These are phyloP conservation scores for Coemansia sp. DNA, from an alignment of 192 early-diverging fungal species.

Conservation along the genomic window DNA sequence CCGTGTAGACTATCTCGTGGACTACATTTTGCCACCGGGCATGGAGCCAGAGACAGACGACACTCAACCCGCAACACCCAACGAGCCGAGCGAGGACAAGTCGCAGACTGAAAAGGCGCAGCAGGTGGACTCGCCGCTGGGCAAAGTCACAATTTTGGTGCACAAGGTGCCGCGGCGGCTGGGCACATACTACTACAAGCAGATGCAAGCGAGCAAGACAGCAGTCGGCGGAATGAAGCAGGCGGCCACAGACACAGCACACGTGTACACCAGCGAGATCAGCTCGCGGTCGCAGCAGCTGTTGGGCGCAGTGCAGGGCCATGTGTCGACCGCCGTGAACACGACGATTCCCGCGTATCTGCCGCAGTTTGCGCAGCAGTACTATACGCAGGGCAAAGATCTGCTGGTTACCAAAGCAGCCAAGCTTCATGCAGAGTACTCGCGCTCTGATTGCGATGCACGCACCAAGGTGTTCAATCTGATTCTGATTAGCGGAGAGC, in stretches of 20 bases:
- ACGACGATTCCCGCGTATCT: constrained; percentile 43
- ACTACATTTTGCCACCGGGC: constrained; percentile 54
- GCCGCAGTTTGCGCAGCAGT: constrained; percentile 47
- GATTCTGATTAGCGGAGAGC: constrained; percentile 52
- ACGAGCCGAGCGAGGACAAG: constrained; percentile 1
- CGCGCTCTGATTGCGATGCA: constrained; percentile 40
- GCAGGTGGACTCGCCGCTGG: constrained; percentile 29
- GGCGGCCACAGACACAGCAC: constrained; percentile 44
- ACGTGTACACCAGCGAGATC: constrained; percentile 43
- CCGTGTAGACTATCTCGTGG: constrained; percentile 59
- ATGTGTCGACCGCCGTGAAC: constrained; percentile 34
- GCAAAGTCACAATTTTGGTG: constrained; percentile 48
- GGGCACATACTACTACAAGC: constrained; percentile 38
- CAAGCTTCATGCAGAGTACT: constrained; percentile 54
- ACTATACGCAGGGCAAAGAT: constrained; percentile 51
- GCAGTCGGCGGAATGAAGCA: constrained; percentile 37
- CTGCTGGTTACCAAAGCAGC: constrained; percentile 42
- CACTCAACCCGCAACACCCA: not conserved
- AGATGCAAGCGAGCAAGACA: constrained; percentile 39
- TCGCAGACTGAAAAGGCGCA: not conserved
- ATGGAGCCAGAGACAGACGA: not conserved
- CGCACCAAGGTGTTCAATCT: constrained; percentile 50
- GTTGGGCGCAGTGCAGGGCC: constrained; percentile 38
- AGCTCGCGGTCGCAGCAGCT: constrained; percentile 38
- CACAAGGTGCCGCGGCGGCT: constrained; percentile 51